phyloP scores from a whole-genome alignment of 1,284 basidiomycete species.

The Athelia sp. region DNA sequence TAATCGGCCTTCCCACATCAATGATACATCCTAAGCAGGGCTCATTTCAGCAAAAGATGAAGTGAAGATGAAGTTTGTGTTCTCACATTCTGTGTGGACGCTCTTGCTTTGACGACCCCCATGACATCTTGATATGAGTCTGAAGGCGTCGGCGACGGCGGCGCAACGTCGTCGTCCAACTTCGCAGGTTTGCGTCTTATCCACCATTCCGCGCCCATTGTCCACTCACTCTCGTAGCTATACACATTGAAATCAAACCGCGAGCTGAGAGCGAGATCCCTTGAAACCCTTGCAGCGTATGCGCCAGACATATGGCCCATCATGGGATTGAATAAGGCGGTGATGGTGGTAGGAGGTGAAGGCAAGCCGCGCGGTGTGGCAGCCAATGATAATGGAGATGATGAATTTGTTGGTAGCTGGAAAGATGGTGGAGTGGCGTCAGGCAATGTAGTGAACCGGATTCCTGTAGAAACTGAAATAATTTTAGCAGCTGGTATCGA shows the following conservation, averaged over 20 bases:
- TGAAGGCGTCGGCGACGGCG: slow-evolving; percentile 8
- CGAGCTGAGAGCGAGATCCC: slow-evolving; percentile 84
- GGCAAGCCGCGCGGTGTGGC: slow-evolving; percentile 34
- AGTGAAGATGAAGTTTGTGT: neutral
- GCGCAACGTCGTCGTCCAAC: slow-evolving; percentile 17
- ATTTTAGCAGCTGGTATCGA: slow-evolving; percentile 4
- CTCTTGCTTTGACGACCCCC: slow-evolving; percentile 86
- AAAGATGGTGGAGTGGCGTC: slow-evolving; percentile 67
- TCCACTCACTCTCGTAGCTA: slow-evolving; percentile 94
- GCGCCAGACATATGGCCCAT: slow-evolving; percentile 91
- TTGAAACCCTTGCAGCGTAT: slow-evolving; percentile 85
- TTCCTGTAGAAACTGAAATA: slow-evolving; percentile 79
- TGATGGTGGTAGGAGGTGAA: slow-evolving; percentile 90
- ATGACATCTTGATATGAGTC: slow-evolving; percentile 42
- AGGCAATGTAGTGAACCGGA: slow-evolving; percentile 88
- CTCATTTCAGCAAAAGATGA: slow-evolving; percentile 9
- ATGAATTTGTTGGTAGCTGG: slow-evolving; percentile 38
- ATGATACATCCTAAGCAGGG: slow-evolving; percentile 70
- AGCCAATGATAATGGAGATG: slow-evolving; percentile 25
- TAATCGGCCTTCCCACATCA: slow-evolving; percentile 94
- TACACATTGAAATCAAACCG: slow-evolving; percentile 97
- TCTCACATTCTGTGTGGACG: slow-evolving; percentile 82
- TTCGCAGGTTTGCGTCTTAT: slow-evolving; percentile 47
- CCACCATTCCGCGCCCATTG: slow-evolving; percentile 95
- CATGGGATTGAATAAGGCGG: slow-evolving; percentile 94